These are phyloP conservation scores for Dichomitus squalens DNA, from an alignment of 1,284 basidiomycete species.

Conservation along the genomic window DNA sequence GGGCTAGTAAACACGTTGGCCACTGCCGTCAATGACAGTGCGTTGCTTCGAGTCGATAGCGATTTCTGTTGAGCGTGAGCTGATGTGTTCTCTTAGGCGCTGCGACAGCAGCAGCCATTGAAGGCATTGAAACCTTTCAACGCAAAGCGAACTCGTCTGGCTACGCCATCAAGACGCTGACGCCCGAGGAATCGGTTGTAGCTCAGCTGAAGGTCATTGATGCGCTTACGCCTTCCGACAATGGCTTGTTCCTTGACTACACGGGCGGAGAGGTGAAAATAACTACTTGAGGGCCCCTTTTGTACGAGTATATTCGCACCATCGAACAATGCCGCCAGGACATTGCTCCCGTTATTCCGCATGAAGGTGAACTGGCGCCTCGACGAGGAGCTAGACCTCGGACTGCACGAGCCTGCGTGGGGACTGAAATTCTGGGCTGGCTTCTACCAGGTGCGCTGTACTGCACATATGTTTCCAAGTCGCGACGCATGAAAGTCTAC, in stretches of 20 bases:
- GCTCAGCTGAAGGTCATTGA: conserved; percentile 33
- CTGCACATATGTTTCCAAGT: too few relatives aligned
- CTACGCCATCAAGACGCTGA: conserved; percentile 19
- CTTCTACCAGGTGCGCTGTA: too few relatives aligned
- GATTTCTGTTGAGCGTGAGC: neutral
- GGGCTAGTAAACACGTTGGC: conserved; percentile 38
- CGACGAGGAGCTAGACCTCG: too few relatives aligned
- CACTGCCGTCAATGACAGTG: conserved; percentile 21
- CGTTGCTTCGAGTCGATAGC: neutral
- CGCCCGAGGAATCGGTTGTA: conserved; percentile 34
- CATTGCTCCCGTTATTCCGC: too few relatives aligned
- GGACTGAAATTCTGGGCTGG: too few relatives aligned
- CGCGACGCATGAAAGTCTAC: too few relatives aligned
- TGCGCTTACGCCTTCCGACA: conserved; percentile 29
- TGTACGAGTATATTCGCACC: too few relatives aligned
- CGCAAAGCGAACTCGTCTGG: neutral
- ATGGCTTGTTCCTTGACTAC: conserved; percentile 38
- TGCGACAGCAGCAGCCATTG: neutral
- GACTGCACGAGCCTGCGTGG: too few relatives aligned
- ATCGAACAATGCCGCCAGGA: too few relatives aligned
- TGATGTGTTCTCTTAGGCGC: neutral
- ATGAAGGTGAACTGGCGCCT: too few relatives aligned
- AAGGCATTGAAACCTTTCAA: too few relatives aligned
- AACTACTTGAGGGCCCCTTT: too few relatives aligned
- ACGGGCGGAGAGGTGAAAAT: conserved; percentile 2